Base-by-base conservation (phyloP, 176 grass and related monocot species). In the Oryza australiensis region DNA sequence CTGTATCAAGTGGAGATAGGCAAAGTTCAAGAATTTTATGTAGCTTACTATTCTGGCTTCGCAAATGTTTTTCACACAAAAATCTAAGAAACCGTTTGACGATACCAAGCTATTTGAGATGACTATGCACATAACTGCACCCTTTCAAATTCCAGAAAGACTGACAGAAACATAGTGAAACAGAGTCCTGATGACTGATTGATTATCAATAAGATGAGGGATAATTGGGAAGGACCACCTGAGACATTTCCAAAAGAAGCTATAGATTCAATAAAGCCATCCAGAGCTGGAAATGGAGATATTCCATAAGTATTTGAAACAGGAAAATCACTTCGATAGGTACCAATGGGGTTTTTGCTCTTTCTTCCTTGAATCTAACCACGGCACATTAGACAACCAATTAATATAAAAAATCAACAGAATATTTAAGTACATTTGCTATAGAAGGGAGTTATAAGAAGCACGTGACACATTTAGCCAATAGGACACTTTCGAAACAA, bases 241-340 rank as follows among this genome's bases (percentile, higher is more conserved):
- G 86, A 89, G 84, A 84, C 79, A 89, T 83, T 91, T 88, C 86
- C 90, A 66, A 78, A 86, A 29, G 95, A 98, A 71, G 88, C 95
- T 30, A 98, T 93, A 66, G 85, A 93, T 88, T 98, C 90, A 75
- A 94, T 86, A 86, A 98, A 98, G 46, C 43, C 83, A 78, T 98
- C 95, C 74, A 94, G 66, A 88, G 90, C 92, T 88, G 92, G 90
- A 90, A 94, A 98, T 26, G 95, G 95, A 64, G 92, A 98, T 91
- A 77, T 94, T 38, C 92, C 90, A 53, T 84, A 85, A 37, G 62
- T 88, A 63, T 80, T 84, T 71, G 80, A 82, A 57, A 15, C 70
- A 73, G 85, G 71, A 77, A 94, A 93, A 91, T 98, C 82, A 26
- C 80, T 94, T 62, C 64, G 86, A 74, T 94, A 94, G 49, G 84